A percentile compares a stretch with the other conserved stretches of the same genome.
phyloP scores from a whole-genome alignment of 2,329 filamentous ascomycete genomes.

The Phyllosticta citriasiana region DNA sequence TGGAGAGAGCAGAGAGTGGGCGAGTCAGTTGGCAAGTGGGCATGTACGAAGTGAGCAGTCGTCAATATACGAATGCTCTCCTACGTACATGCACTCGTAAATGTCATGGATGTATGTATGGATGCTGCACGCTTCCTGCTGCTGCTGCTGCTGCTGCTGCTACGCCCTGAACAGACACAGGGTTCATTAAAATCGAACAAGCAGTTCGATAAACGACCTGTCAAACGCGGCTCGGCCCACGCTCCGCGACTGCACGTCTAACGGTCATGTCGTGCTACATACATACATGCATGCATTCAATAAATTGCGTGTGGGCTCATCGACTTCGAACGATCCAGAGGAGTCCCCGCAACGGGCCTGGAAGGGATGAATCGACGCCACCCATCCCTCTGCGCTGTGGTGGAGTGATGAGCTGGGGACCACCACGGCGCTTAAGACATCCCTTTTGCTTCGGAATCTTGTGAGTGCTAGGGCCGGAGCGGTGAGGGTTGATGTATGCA shows the following conservation, averaged over 20 bases:
- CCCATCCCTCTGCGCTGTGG: too few species aligned
- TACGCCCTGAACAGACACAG: not conserved
- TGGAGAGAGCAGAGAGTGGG: not conserved
- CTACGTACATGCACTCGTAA: not conserved
- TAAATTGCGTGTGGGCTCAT: not conserved
- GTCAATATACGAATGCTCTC: not conserved
- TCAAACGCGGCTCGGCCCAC: not conserved
- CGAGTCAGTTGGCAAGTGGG: not conserved
- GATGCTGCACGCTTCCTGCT: not conserved
- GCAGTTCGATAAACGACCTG: not conserved
- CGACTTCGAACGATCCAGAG: not conserved
- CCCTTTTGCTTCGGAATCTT: too few species aligned
- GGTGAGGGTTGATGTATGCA: too few species aligned
- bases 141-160: too few species aligned
- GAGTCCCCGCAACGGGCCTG: too few species aligned
- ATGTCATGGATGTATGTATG: not conserved
- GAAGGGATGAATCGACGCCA: not conserved
- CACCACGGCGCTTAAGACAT: too few species aligned
- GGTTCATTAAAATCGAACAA: not conserved
- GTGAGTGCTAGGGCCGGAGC: not conserved
- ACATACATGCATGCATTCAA: not conserved
- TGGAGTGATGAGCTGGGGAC: too few species aligned
- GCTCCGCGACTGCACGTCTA: not conserved
- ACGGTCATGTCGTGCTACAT: not conserved
- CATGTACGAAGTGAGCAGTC: too few species aligned